These are phyloP conservation scores for Zelopaecilomyces penicillatus DNA, from an alignment of 2,329 filamentous ascomycete species.

Conservation along the genomic window DNA sequence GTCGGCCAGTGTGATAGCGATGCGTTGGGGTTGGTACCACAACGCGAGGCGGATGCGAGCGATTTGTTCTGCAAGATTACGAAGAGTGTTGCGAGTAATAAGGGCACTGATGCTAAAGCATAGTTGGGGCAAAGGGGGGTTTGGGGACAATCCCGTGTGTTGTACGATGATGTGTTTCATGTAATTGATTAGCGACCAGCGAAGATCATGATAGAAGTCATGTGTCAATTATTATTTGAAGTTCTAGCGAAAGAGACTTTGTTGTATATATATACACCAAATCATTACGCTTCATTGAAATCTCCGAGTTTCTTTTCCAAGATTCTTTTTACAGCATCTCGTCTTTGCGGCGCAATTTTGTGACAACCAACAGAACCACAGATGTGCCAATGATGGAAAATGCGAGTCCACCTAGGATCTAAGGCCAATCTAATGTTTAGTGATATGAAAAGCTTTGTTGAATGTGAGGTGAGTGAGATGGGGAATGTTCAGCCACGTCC, in stretches of 20 bases:
- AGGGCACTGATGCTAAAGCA: too few relatives aligned
- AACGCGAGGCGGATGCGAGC: slow-evolving; percentile 24
- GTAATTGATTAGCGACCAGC: too few relatives aligned
- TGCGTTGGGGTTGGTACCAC: neutral
- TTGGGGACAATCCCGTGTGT: too few relatives aligned
- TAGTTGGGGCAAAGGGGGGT: too few relatives aligned
- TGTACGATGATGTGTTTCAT: too few relatives aligned
- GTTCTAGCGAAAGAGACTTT: too few relatives aligned
- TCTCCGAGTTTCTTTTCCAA: neutral
- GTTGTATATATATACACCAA: too few relatives aligned
- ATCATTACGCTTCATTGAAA: neutral
- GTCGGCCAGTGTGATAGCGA: slow-evolving; percentile 57
- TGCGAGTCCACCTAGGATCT: slow-evolving; percentile 57
- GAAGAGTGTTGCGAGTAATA: too few relatives aligned
- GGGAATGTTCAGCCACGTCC: too few relatives aligned
- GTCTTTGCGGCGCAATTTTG: slow-evolving; percentile 20
- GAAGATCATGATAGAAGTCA: too few relatives aligned
- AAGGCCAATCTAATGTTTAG: neutral
- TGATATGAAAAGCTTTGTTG: neutral
- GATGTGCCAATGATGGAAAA: slow-evolving; percentile 57
- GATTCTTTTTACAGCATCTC: neutral
- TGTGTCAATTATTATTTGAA: too few relatives aligned
- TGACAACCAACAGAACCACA: slow-evolving; percentile 50
- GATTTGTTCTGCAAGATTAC: slow-evolving; percentile 56
- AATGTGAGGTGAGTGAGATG: neutral